Base-by-base conservation (phyloP, 441 rosid genomes). In the Erysimum pusillum region DNA sequence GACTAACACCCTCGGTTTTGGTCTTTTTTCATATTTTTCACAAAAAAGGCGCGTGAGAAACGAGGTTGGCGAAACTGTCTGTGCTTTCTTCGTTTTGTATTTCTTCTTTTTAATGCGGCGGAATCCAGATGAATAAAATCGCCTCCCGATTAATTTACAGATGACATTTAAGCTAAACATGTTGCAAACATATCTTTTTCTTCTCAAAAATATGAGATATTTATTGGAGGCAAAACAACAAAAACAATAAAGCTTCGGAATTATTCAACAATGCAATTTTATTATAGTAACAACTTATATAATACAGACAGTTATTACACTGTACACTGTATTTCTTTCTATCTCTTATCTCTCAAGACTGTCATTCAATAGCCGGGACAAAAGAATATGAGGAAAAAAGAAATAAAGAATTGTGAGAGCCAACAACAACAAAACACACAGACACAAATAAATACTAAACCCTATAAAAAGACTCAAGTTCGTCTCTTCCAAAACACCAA, bases 231-330 rank as follows among this genome's bases (percentile, higher is more conserved):
- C 14, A 4, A 48, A 48, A 15, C 60, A 54, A 28, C 22, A n/a
- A n/a, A 28, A n/a, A 44, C 39, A 45, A 6, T 13, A 32, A 10
- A 34, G 51, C 53, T 38, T 51, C 22, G 4, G 17, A 71, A 44
- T 14, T 51, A 60, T 72, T 73, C 73, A 72, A 73, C 74, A 67
- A 60, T 39, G 61, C 67, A 51, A 31, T 52, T 67, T 42, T 66
- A 44, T 42, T 66, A 44, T 53, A 59, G 15, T 3, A 72, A 51
- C 42, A 72, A 41, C 44, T 51, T 73, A 41, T 73, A 41, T 44
- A 67, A 11, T 38, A 44, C 59, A 54, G 61, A 79, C 76, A 74
- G 78, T 63, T 74, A 39, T 79, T 69, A 69, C 51, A 69, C 79
- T 79, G 75, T 63, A 79, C 82, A 79, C 11, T 60, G 28, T 38